Percentiles rank a stretch among this genome's conserved stretches.
These are phyloP conservation scores for Aspergillus intermedius DNA, from an alignment of 2,329 filamentous ascomycete species.

Conservation along the genomic window DNA sequence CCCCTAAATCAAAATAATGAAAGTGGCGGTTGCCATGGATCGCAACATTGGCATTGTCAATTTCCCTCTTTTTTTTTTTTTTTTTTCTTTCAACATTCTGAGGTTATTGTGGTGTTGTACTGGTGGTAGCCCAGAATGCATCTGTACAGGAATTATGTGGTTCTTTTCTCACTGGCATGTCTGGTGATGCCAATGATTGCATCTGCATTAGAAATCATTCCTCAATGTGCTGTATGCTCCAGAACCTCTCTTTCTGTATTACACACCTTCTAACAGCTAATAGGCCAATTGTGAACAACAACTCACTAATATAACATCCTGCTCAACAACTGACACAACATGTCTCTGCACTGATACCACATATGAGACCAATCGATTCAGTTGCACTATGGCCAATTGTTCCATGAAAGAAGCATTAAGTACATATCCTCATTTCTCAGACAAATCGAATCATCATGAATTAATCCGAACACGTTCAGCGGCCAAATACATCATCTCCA, in stretches of 20 bases:
- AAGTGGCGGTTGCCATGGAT: too few relatives aligned
- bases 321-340: background rate
- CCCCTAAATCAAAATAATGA: too few relatives aligned
- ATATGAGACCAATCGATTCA: background rate
- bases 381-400: background rate
- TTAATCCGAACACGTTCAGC: background rate
- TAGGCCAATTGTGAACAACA: background rate
- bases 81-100: too few relatives aligned
- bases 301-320: conserved; percentile 1
- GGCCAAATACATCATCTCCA: conserved; percentile 1
- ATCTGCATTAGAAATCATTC: background rate
- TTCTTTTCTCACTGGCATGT: too few relatives aligned
- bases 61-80: too few relatives aligned
- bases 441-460: background rate
- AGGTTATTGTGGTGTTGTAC: too few relatives aligned
- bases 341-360: background rate
- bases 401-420: background rate
- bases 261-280: background rate
- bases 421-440: background rate
- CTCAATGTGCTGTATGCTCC: conserved; percentile 1
- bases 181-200: too few relatives aligned
- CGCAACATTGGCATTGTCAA: too few relatives aligned
- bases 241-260: background rate
- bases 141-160: too few relatives aligned
- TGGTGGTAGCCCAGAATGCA: too few relatives aligned